A percentile compares a stretch with the other conserved stretches of the same genome.
phyloP scores from a whole-genome alignment of 1,139 yeast genomes.

The Diutina scorzettiae region DNA sequence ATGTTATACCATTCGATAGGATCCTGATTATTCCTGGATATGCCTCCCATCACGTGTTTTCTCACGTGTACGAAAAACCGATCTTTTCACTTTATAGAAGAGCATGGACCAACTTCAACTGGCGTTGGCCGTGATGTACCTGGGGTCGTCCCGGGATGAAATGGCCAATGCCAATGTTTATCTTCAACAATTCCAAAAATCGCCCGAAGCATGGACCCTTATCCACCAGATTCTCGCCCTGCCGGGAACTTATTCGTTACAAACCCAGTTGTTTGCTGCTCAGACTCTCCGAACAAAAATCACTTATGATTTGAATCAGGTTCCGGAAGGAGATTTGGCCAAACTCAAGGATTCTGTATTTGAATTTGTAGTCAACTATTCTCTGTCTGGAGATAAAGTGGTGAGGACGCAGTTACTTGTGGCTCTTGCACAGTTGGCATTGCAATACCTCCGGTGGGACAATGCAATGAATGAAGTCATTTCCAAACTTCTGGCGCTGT shows the following conservation, averaged over 20 bases:
- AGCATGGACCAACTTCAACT: conserved; percentile 17
- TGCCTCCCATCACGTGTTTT: too few relatives aligned
- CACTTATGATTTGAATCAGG: conserved; percentile 72
- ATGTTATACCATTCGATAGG: too few relatives aligned
- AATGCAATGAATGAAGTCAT: conserved; percentile 56
- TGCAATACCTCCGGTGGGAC: conserved; percentile 67
- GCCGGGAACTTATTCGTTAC: conserved; percentile 10
- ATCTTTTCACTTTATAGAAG: too few relatives aligned
- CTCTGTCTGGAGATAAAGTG: conserved; percentile 30
- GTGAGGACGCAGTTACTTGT: conserved; percentile 73
- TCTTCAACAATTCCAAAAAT: conserved; percentile 75
- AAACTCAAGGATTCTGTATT: conserved; percentile 54
- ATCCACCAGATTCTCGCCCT: conserved; percentile 23
- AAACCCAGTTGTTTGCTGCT: conserved; percentile 61
- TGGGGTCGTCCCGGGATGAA: conserved; percentile 35
- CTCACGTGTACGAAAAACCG: too few relatives aligned
- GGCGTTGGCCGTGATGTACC: conserved; percentile 56
- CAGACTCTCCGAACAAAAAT: conserved; percentile 82
- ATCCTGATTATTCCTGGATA: too few relatives aligned
- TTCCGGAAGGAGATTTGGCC: conserved; percentile 36
- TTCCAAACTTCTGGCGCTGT: conserved; percentile 31
- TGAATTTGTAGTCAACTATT: conserved; percentile 38
- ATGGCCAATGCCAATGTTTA: conserved; percentile 54
- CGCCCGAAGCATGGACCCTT: conserved; percentile 56
- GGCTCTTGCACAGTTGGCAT: conserved; percentile 68